Conservation (phyloP, 75 land plant species). For the Pinus taeda region DNA sequence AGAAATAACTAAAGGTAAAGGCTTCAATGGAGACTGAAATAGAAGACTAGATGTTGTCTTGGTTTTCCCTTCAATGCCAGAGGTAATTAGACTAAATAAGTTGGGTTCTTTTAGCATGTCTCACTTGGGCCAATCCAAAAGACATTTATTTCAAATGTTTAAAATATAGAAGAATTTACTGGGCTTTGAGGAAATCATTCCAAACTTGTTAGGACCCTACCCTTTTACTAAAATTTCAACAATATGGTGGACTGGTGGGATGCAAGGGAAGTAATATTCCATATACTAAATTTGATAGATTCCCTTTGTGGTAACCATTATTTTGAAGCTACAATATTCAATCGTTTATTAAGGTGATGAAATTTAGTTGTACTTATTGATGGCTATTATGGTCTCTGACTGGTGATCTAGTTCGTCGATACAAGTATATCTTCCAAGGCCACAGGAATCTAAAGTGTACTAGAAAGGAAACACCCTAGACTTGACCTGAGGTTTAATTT, state of each 20-base stretch:
- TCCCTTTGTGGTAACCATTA: too few relatives aligned
- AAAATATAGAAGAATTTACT: conserved; percentile 79
- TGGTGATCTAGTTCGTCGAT: too few relatives aligned
- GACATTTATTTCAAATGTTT: conserved; percentile 86
- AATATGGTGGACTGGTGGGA: too few relatives aligned
- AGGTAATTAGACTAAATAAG: conserved; percentile 86
- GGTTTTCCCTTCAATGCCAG: too few relatives aligned
- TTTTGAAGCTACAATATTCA: too few relatives aligned
- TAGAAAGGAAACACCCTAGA: background rate
- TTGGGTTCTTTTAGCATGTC: conserved; percentile 94
- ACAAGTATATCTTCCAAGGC: conserved; percentile 42
- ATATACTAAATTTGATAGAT: too few relatives aligned
- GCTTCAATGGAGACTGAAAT: conserved; percentile 81
- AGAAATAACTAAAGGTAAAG: conserved; percentile 54
- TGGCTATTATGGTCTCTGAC: too few relatives aligned
- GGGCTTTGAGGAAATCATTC: conserved; percentile 3
- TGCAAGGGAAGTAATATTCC: too few relatives aligned
- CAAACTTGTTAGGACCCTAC: conserved; percentile 92
- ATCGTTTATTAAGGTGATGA: too few relatives aligned
- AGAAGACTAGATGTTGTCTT: conserved; percentile 67
- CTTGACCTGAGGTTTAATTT: too few relatives aligned
- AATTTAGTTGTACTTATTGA: too few relatives aligned
- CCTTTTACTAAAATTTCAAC: too few relatives aligned
- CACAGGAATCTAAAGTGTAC: conserved; percentile 57
- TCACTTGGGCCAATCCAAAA: conserved; percentile 94